Percentiles rank a stretch among this genome's conserved stretches.
These are phyloP conservation scores for Penicillium lagena DNA, from an alignment of 495 filamentous ascomycete species.

Conservation along the genomic window DNA sequence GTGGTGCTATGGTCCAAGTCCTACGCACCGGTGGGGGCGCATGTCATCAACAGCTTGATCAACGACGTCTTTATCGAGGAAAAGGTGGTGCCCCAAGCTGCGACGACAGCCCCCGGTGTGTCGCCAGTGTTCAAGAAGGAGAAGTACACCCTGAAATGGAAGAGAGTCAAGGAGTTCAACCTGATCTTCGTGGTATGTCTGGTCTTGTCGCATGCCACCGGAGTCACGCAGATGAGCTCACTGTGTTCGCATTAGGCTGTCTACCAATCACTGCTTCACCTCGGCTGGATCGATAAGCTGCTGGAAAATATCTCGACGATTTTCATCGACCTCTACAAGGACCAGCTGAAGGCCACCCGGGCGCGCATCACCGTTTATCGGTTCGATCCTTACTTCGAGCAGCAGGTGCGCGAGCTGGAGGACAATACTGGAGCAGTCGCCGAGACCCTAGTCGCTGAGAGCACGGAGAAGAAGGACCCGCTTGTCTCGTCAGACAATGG, in stretches of 20 bases:
- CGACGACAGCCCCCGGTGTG: conserved; percentile 6
- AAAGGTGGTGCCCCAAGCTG: conserved; percentile 54
- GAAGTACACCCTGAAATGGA: conserved; percentile 94
- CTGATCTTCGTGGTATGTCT: conserved; percentile 86
- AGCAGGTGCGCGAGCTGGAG: conserved; percentile 83
- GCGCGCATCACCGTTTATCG: conserved; percentile 66
- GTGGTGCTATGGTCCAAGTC: conserved; percentile 94
- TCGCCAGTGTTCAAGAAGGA: conserved; percentile 76
- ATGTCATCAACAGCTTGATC: conserved; percentile 90
- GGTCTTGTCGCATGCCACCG: conserved; percentile 9
- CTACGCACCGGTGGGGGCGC: conserved; percentile 70
- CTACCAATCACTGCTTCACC: conserved; percentile 88
- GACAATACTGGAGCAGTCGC: conserved; percentile 34
- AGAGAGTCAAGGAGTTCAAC: conserved; percentile 80
- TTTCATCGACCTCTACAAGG: conserved; percentile 81
- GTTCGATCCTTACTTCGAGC: conserved; percentile 92
- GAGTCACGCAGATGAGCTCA: conserved; percentile 12
- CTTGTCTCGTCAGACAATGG: conserved; percentile 43
- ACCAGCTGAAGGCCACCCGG: conserved; percentile 76
- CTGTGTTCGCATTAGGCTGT: conserved; percentile 60
- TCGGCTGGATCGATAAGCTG: conserved; percentile 95
- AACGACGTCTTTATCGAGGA: conserved; percentile 97
- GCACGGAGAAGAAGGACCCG: conserved; percentile 35
- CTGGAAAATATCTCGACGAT: conserved; percentile 88
- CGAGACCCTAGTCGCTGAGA: conserved; percentile 21